These are phyloP conservation scores for Ramalina peruviana DNA, from an alignment of 495 filamentous ascomycete species.

Conservation along the genomic window DNA sequence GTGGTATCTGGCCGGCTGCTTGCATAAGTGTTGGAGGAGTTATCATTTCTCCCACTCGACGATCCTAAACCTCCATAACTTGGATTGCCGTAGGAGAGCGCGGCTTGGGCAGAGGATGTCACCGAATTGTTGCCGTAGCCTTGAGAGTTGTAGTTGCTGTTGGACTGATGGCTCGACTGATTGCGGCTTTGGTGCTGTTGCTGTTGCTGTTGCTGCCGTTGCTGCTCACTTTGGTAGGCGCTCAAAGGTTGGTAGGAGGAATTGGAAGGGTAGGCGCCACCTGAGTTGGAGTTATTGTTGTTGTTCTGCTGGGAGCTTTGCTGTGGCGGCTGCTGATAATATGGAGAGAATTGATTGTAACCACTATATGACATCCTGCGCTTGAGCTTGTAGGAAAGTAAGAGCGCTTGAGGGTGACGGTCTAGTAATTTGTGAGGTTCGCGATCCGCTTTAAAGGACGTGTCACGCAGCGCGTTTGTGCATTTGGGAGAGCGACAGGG, in stretches of 20 bases:
- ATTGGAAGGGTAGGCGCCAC: not conserved
- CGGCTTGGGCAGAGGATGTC: not conserved
- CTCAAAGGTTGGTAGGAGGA: conserved; percentile 3
- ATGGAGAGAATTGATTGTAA: conserved; percentile 9
- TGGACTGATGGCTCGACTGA: not conserved
- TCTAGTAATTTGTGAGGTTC: not conserved
- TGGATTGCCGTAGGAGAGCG: not conserved
- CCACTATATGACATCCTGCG: conserved; percentile 4
- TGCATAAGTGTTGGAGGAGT: not conserved
- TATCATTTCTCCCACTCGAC: not conserved
- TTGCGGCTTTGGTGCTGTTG: not conserved
- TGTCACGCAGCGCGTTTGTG: not conserved
- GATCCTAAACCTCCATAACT: conserved; percentile 1
- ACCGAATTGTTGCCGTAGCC: not conserved
- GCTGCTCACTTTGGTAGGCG: conserved; percentile 4
- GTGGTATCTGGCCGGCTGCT: conserved; percentile 9
- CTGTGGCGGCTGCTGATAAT: conserved; percentile 5
- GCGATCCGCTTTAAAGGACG: not conserved
- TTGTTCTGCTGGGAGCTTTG: not conserved
- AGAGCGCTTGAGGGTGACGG: not conserved
- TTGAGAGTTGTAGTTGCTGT: not conserved
- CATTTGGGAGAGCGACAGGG: not conserved
- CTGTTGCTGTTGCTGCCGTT: not conserved
- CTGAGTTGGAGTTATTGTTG: not conserved
- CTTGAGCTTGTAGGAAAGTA: not conserved